Evolutionary conservation across 331 rosid genomes (phyloP).

Genomic region (Acacia pycnantha): DNA sequence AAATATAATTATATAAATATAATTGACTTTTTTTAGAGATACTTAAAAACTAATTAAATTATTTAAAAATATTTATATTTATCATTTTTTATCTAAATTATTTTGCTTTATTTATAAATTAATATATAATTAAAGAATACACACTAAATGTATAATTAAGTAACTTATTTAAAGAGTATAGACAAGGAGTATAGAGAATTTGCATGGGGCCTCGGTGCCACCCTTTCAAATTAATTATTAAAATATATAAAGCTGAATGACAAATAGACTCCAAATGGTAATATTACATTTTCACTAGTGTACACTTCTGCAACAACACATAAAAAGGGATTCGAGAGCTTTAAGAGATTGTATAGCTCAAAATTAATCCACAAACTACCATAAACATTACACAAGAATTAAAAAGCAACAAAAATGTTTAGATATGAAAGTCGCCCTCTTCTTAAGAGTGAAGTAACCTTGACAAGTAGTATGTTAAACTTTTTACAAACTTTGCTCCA

Average conservation of each 20-base stretch:
- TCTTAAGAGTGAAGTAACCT: background rate
- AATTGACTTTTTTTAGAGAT: no score
- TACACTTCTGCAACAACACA: background rate
- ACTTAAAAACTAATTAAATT: no score
- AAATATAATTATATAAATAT: no score
- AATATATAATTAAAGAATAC: no score
- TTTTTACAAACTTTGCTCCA: background rate
- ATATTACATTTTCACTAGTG: background rate
- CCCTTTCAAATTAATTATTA: background rate
- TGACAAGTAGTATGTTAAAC: background rate
- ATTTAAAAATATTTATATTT: no score
- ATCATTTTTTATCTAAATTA: no score
- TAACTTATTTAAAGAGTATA: background rate
- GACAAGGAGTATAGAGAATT: background rate
- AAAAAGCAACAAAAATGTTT: conserved; percentile 12
- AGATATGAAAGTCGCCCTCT: background rate
- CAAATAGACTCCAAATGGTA: background rate
- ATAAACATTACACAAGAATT: conserved; percentile 27
- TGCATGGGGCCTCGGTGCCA: background rate
- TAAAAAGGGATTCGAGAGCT: background rate
- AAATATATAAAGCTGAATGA: background rate
- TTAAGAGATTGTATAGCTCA: background rate
- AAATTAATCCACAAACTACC: conserved; percentile 17
- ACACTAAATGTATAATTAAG: no score
- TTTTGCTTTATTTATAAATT: no score